Evolutionary conservation across 1,139 yeast species (phyloP), one percentile per base, ranked within the genome.

Genomic region (Yamadazyma spencermartinsiae): DNA sequence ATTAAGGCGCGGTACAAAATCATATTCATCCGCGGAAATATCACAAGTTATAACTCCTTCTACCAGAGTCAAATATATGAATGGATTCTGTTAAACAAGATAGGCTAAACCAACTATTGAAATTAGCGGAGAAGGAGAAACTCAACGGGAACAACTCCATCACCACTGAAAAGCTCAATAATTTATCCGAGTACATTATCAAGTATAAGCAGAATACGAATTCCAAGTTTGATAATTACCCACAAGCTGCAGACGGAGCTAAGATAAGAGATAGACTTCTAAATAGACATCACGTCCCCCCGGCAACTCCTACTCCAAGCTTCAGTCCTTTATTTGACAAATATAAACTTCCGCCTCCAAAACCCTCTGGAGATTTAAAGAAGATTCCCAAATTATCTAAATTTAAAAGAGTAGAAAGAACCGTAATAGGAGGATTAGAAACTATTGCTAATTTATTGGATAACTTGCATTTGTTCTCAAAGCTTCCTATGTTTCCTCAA

Each of bases 401-500:
- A 8, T 48, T 68, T 43, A 65, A 63, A 38, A 55, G 55, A 18
- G 35, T 65, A 6, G 77, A 72, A 48, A 38, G 50, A 23, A 42
- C 57, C 2, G 44, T 68, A 4, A 58, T 72, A 3, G 57, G 55
- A 11, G 45, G 64, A 1, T 51, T 72, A 20, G 77, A 72, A 51
- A 56, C 57, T 4, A 21, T 66, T 18, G 76, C 75, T 20, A 69
- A 67, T 39, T 46, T 72, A 3, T 54, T 72, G 27, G 77, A 72
- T 51, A 72, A 70, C 41, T 58, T 72, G 25, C 76, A 72, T 48
- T 60, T 72, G 38, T 63, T 72, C 31, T 67, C 74, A 31, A 64
- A 65, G 40, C 54, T 72, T 51, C 76, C 55, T 43, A 70, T 68
- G 68, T 72, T 72, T 44, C 77, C 77, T 1, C 52, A 64, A 37